Evolutionary conservation across 805 yeast genomes (phyloP), one percentile per base, ranked within the genome.

Genomic region (Danielia oregonensis): DNA sequence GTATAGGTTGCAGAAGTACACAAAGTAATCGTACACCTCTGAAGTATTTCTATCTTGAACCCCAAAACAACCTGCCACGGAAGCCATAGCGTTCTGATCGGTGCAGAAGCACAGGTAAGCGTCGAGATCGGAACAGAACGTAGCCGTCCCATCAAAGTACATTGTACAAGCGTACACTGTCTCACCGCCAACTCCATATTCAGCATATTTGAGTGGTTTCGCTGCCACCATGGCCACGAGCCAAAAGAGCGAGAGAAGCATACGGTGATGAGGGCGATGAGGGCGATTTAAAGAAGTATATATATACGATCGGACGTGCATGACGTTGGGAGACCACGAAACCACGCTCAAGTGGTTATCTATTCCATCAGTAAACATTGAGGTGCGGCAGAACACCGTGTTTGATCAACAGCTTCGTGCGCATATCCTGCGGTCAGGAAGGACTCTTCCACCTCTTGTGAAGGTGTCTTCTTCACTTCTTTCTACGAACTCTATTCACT

Each of bases 11-110:
- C 34, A 31, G 23, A 24, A n/a, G 2, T 13, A 9, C n/a, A 14
- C 5, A 9, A 24, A 19, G 18, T 17, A 16, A 1, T n/a, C 10
- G 18, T 31, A 25, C 11, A 17, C 7, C 15, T n/a, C 24, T 2
- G 27, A 11, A 9, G 13, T 18, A 10, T 25, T 18, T 6, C 27
- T 11, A 3, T 26, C 29, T 4, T 13, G 16, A 10, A 24, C 21
- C 4, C 30, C 24, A n/a, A 37, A 17, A 17, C 40, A 37, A 2
- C 40, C 40, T 24, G 30, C 25, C 22, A 37, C 15, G 8, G 40
- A 33, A 6, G 36, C 37, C 13, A 21, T 21, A 4, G 37, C 40
- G 22, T 33, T 29, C 6, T 37, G 32, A 10, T 37, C 29, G 17
- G 17, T 26, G 22, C 40, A 37, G 25, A 17, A 29, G 18, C 40